phyloP scores from a whole-genome alignment of 2,329 filamentous ascomycete genomes.

The Taxawa tesnikishii region DNA sequence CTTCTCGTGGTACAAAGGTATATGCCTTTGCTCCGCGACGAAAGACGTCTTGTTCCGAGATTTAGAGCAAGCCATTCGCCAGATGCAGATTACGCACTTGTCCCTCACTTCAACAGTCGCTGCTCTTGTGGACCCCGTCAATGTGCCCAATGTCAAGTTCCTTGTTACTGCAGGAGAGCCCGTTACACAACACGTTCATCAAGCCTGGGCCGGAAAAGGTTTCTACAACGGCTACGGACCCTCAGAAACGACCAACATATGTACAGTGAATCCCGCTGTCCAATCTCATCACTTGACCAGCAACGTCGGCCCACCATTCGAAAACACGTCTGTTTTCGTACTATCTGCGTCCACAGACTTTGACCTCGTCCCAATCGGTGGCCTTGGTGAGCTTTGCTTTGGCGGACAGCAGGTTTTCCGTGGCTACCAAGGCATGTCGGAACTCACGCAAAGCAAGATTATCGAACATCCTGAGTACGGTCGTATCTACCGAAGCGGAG shows the following conservation, averaged over 20 bases:
- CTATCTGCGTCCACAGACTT: conserved; percentile 32
- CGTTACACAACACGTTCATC: conserved; percentile 58
- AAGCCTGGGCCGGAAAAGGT: conserved; percentile 52
- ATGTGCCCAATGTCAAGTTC: conserved; percentile 60
- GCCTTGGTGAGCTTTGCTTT: conserved; percentile 74
- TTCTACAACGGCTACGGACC: conserved; percentile 77
- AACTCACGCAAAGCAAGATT: conserved; percentile 54
- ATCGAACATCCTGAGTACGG: conserved; percentile 57
- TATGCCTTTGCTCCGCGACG: conserved; percentile 62
- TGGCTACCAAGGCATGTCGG: conserved; percentile 58
- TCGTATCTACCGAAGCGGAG: conserved; percentile 69
- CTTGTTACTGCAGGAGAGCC: conserved; percentile 74
- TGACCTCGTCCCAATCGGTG: conserved; percentile 52
- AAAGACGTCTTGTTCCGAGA: conserved; percentile 66
- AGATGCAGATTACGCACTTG: conserved; percentile 60
- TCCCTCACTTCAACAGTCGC: conserved; percentile 81
- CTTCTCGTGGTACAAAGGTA: conserved; percentile 66
- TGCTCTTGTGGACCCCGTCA: conserved; percentile 54
- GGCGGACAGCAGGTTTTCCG: conserved; percentile 68
- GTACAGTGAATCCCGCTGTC: conserved; percentile 57
- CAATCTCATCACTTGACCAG: conserved; percentile 46
- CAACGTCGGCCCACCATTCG: conserved; percentile 64
- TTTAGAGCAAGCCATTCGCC: conserved; percentile 53
- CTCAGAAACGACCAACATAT: conserved; percentile 80
- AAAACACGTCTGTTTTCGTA: conserved; percentile 66